Evolutionary conservation across 2,329 filamentous ascomycete genomes (phyloP).

Genomic region (Epichloe festucae): DNA sequence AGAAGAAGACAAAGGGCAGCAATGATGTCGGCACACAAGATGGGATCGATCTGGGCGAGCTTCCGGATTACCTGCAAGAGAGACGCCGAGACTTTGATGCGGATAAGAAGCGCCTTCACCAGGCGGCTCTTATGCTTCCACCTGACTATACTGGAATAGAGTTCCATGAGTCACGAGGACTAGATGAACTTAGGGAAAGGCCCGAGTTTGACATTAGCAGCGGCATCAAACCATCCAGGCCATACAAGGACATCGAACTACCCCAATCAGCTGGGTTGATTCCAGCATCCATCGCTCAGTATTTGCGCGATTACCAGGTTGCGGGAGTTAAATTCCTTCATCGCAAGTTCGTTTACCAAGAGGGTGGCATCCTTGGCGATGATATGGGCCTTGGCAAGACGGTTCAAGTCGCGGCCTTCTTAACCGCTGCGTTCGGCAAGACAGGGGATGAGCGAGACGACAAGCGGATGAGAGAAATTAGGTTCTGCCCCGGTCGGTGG

Average conservation of each 20-base stretch:
- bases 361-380: conserved; percentile 81
- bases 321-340: conserved; percentile 78
- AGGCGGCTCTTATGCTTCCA: conserved; percentile 60
- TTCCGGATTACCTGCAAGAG: conserved; percentile 61
- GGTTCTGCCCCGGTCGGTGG: conserved; percentile 51
- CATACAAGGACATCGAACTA: conserved; percentile 64
- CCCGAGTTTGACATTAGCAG: conserved; percentile 49
- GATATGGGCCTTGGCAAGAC: conserved; percentile 98
- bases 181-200: conserved; percentile 42
- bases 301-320: conserved; percentile 83
- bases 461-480: conserved; percentile 79
- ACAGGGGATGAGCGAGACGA: conserved; percentile 75
- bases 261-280: conserved; percentile 67
- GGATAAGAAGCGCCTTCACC: conserved; percentile 43
- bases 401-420: conserved; percentile 85
- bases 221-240: conserved; percentile 49
- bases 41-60: conserved; percentile 36
- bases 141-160: conserved; percentile 64
- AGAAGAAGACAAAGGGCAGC: conserved; percentile 12
- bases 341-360: conserved; percentile 78
- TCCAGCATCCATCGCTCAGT: conserved; percentile 80
- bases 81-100: conserved; percentile 60
- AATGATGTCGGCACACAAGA: conserved; percentile 26
- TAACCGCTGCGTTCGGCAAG: conserved; percentile 88
- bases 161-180: conserved; percentile 39